Conservation (phyloP, 768 basidiomycete species). For the Phaffia australis region DNA sequence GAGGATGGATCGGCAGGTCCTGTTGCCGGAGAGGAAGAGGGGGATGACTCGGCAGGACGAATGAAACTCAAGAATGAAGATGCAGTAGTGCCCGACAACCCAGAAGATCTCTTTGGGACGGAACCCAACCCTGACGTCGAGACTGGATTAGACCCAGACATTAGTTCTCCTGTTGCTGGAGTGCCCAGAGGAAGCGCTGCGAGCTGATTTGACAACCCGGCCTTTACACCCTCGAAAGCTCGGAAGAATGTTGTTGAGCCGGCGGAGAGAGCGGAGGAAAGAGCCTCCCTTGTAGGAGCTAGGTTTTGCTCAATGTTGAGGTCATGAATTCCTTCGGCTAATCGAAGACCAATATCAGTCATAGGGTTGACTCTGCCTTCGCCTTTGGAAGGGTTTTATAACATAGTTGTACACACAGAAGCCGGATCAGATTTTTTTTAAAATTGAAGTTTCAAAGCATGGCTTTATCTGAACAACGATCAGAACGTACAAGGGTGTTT, state of each 20-base stretch:
- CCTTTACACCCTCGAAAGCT: conserved; percentile 74
- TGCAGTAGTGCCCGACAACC: neutral
- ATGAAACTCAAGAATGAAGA: neutral
- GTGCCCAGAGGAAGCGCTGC: neutral
- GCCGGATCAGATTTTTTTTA: too few relatives aligned
- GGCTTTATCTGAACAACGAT: too few relatives aligned
- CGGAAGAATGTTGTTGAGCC: conserved; percentile 76
- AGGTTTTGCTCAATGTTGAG: conserved; percentile 84
- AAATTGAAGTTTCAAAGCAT: too few relatives aligned
- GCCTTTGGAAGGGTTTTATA: too few relatives aligned
- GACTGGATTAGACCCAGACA: neutral
- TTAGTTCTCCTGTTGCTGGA: neutral
- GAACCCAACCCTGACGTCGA: neutral
- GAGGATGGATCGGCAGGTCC: too few relatives aligned
- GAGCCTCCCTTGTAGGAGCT: conserved; percentile 83
- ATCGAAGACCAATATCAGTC: conserved; percentile 77
- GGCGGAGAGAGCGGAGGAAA: conserved; percentile 59
- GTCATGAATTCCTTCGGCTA: conserved; percentile 89
- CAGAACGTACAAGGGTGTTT: conserved; percentile 26
- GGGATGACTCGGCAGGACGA: too few relatives aligned
- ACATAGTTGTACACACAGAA: too few relatives aligned
- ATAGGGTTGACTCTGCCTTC: conserved; percentile 80
- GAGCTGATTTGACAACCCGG: conserved; percentile 40
- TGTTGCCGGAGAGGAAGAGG: too few relatives aligned
- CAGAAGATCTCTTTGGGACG: neutral